Percentiles rank a stretch among this genome's conserved stretches.
Evolutionary conservation across 2,329 filamentous ascomycete species (phyloP).

Genomic region (Ophiostoma himal-ulmi): DNA sequence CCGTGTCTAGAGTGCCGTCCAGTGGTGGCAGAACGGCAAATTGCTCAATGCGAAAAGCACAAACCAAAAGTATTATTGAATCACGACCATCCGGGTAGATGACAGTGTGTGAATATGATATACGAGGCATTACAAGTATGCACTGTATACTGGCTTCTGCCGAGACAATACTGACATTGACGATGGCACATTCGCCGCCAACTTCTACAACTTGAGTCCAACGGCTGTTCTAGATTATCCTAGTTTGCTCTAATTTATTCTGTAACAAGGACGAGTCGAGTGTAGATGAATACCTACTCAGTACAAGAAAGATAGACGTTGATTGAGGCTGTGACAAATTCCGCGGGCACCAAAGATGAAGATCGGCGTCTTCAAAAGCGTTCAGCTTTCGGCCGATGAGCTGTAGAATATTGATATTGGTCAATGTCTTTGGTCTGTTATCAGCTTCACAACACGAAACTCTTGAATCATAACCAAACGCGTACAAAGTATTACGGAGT

Average conservation of each 20-base stretch:
- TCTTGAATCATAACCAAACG: not conserved
- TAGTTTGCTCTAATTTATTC: not conserved
- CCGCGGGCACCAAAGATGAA: not conserved
- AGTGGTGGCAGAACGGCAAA: not conserved
- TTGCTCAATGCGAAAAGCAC: not conserved
- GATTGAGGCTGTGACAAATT: not conserved
- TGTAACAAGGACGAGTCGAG: not conserved
- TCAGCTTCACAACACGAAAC: not conserved
- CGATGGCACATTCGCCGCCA: not conserved
- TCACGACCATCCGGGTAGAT: not conserved
- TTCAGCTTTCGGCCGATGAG: not conserved
- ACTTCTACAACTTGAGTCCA: not conserved
- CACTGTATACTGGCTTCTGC: too few relatives aligned
- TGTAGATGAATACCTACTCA: not conserved
- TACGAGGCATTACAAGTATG: too few relatives aligned
- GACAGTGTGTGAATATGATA: not conserved
- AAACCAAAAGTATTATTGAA: not conserved
- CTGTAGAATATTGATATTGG: not conserved
- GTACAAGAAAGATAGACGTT: not conserved
- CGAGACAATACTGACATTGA: too few relatives aligned
- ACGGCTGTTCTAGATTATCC: not conserved
- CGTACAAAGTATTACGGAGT: not conserved
- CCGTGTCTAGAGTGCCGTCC: not conserved
- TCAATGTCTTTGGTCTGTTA: not conserved
- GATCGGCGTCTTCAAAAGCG: not conserved